phyloP scores from a whole-genome alignment of 148 eudicot species.

The Silene conica region DNA sequence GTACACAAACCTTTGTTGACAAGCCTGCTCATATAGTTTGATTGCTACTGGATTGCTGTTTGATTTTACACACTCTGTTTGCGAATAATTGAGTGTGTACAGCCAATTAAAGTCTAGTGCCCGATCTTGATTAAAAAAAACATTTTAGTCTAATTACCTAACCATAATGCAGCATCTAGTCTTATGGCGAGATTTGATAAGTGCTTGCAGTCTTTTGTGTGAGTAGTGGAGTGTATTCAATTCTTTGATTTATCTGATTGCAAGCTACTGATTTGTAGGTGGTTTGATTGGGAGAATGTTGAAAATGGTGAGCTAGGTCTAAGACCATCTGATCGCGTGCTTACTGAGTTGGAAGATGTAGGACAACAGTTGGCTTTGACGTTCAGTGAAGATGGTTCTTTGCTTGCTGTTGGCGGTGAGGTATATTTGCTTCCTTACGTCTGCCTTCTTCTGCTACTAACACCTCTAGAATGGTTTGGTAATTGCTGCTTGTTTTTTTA shows the following conservation, averaged over 20 bases:
- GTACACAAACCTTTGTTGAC: too few species aligned
- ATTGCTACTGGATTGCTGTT: not conserved
- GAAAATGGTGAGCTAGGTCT: constrained; percentile 34
- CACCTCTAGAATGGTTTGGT: too few species aligned
- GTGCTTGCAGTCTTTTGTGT: not conserved
- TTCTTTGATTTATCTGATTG: not conserved
- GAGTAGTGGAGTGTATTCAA: not conserved
- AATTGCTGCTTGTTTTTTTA: too few species aligned
- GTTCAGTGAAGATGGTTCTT: constrained; percentile 31
- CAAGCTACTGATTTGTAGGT: constrained; percentile 33
- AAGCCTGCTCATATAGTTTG: not conserved
- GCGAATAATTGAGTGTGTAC: not conserved
- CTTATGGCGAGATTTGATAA: not conserved
- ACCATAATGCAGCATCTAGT: not conserved
- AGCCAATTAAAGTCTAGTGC: not conserved
- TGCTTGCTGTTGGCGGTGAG: constrained; percentile 5
- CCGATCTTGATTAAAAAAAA: not conserved
- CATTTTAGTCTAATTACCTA: not conserved
- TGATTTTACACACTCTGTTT: not conserved
- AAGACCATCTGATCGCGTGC: constrained; percentile 48
- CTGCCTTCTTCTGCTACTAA: not conserved
- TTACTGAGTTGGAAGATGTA: constrained; percentile 57
- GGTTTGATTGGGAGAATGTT: constrained; percentile 58
- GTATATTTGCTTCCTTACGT: constrained; percentile 1
- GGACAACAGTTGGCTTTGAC: constrained; percentile 74